Evolutionary conservation across 129 eudicot genomes (phyloP), one percentile per base, ranked within the genome.

Genomic region (Tanacetum coccineum): DNA sequence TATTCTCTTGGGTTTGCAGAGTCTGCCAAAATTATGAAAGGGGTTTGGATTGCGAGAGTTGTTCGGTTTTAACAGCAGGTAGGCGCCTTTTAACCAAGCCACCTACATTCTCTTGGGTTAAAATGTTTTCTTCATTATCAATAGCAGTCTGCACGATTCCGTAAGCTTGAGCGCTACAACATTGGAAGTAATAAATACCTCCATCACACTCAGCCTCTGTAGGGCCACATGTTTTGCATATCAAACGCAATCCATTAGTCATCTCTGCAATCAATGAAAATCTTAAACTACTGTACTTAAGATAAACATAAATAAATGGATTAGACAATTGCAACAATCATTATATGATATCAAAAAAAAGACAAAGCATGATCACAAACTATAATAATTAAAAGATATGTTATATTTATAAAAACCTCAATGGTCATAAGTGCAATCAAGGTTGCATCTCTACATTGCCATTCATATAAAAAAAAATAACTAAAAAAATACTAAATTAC

Each of bases 181-280:
- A 50, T 3, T 53, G 74, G 64, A 95, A 90, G 70, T 87, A 90
- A 66, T 61, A 87, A 81, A 55, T 82, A 25, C 97, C 95, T 49
- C 87, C 95, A 6, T 50, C 71, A 10, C 79, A 77, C 3, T 77
- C 74, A 4, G 84, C 70, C 36, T 86, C 92, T 14, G 73, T 74
- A 21, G 52, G 55, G 66, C 86, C 87, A 53, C 97, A 90, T 0
- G 69, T 77, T 13, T 67, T 46, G 82, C 97, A 90, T n/a, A 19
- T 40, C 74, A 49, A 44, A 26, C 56, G 25, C 45, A 76, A 59
- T 64, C 64, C 67, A 8, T 46, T 70, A 6, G 51, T 25, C 84
- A 85, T 86, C 63, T 22, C 25, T 22, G 2, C 2, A 22, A 22
- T 22, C 25, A 22, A 22, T 22, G 25, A 22, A 22, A 22, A 22